Conservation (phyloP, 306 rosid species). For the Sicyos edulis region DNA sequence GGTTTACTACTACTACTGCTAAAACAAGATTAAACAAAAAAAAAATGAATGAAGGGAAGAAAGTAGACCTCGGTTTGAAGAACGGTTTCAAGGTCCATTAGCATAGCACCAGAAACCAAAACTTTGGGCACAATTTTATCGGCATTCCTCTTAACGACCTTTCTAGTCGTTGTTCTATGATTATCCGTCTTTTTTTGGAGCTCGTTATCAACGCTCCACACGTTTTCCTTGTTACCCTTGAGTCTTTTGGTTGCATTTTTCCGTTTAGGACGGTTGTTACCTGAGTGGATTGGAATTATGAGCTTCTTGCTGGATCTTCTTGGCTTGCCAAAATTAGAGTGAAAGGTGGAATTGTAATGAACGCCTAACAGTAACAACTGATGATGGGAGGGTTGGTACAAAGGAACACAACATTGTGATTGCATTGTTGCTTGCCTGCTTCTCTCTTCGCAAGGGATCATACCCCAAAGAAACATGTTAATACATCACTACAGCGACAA, state of each 20-base stretch:
- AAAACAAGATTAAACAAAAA: not conserved
- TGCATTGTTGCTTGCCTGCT: not conserved
- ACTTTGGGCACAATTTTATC: conserved; percentile 32
- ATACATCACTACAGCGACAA: no score
- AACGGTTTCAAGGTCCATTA: conserved; percentile 72
- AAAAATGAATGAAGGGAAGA: not conserved
- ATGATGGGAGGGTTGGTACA: not conserved
- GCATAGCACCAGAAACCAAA: conserved; percentile 70
- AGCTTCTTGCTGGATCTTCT: conserved; percentile 28
- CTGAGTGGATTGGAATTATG: conserved; percentile 27
- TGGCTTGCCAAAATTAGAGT: no score
- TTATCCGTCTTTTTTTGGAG: conserved; percentile 32
- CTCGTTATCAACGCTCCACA: conserved; percentile 85
- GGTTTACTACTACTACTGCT: not conserved
- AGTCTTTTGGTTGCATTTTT: conserved; percentile 23
- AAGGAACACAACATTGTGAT: not conserved
- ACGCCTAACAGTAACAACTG: not conserved
- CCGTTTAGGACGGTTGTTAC: conserved; percentile 24
- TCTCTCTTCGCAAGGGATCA: not conserved
- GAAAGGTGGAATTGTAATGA: conserved; percentile 25
- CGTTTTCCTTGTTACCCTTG: conserved; percentile 68
- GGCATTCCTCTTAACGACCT: conserved; percentile 37
- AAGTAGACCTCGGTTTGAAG: conserved; percentile 76
- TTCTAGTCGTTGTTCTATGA: conserved; percentile 26
- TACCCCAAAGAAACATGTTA: not conserved